Conservation (phyloP, 306 rosid genomes). For the Castanopsis chinensis region DNA sequence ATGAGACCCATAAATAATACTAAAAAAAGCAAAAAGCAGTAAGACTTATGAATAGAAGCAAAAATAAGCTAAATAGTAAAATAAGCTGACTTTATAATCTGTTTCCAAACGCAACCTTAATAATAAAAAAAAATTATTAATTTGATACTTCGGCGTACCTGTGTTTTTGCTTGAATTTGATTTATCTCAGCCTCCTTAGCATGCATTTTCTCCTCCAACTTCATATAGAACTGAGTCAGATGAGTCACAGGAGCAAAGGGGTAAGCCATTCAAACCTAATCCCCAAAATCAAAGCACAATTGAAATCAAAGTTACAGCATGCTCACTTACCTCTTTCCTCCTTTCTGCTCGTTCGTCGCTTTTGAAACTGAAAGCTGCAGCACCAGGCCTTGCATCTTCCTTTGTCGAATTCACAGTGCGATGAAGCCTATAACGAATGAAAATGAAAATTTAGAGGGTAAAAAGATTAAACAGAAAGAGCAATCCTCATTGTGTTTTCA, state of each 20-base stretch:
- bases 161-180: constrained; percentile 54
- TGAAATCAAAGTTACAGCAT: not conserved
- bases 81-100: too few species aligned
- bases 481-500: constrained; percentile 13
- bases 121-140: not conserved
- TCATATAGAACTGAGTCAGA: constrained; percentile 45
- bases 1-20: accelerated
- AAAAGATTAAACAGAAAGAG: not conserved
- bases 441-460: constrained; percentile 3
- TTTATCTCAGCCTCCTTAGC: constrained; percentile 56
- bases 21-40: accelerated
- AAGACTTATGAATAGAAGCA: too few species aligned
- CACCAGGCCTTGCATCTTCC: constrained; percentile 38
- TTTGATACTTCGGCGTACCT: constrained; percentile 32
- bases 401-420: constrained; percentile 33
- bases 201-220: constrained; percentile 57
- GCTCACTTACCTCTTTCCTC: constrained; percentile 66
- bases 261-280: constrained; percentile 11
- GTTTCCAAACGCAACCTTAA: not conserved
- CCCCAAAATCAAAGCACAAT: constrained; percentile 4
- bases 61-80: too few species aligned
- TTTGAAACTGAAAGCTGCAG: constrained; percentile 49
- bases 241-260: constrained; percentile 21
- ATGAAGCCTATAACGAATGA: constrained; percentile 23
- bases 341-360: constrained; percentile 55